Evolutionary conservation across 2,329 filamentous ascomycete species (phyloP).

Genomic region (Aspergillus vadensis): DNA sequence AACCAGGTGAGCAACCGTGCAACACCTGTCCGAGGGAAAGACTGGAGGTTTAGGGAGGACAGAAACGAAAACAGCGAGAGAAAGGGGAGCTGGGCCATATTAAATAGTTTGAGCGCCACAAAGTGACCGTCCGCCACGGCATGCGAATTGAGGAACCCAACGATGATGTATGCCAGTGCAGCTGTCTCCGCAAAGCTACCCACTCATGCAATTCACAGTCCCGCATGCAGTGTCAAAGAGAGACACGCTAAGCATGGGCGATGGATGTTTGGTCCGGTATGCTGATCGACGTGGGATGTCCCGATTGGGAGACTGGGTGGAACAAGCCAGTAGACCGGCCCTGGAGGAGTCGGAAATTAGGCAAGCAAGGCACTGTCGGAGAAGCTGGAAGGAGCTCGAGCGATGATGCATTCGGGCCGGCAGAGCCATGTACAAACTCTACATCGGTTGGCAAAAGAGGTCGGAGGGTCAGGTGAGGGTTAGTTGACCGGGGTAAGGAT

Average conservation of each 20-base stretch:
- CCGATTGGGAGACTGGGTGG: constrained; percentile 1
- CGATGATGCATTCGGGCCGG: constrained; percentile 4
- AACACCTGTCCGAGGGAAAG: neutral
- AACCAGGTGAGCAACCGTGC: neutral
- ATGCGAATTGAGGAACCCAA: neutral
- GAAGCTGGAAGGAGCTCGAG: neutral
- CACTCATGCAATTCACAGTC: constrained; percentile 2
- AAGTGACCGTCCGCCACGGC: neutral
- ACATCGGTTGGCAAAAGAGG: neutral
- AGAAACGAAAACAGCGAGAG: neutral
- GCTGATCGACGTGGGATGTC: constrained; percentile 3
- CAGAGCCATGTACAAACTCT: neutral
- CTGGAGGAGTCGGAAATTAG: constrained; percentile 4
- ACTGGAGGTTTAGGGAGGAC: neutral
- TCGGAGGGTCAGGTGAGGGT: neutral
- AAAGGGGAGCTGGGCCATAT: constrained; percentile 4
- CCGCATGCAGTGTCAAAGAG: constrained; percentile 1
- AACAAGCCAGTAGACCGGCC: neutral
- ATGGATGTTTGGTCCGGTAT: neutral
- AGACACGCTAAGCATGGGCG: neutral
- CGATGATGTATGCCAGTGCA: constrained; percentile 9
- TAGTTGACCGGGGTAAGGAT: neutral
- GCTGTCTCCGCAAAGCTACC: constrained; percentile 6
- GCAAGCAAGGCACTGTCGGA: constrained; percentile 1
- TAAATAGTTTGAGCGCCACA: constrained; percentile 5